phyloP scores from a whole-genome alignment of 257 asterid species.

The Linaria vulgaris region DNA sequence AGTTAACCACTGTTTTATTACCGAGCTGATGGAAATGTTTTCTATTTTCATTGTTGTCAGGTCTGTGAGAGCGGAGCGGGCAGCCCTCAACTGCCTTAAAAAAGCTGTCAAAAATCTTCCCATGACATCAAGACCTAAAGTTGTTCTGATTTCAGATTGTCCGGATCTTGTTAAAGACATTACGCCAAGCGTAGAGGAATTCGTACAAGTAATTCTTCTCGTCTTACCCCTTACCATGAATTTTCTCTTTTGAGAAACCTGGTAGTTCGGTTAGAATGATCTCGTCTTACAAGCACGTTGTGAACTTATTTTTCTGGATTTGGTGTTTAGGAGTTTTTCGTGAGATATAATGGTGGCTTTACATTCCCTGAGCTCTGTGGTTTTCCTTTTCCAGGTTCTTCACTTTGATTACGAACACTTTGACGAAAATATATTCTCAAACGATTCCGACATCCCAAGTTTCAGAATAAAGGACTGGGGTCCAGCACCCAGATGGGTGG shows the following conservation, averaged over 20 bases:
- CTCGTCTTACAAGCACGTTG: slow-evolving; percentile 9
- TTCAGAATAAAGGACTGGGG: slow-evolving; percentile 92
- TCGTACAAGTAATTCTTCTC: slow-evolving; percentile 62
- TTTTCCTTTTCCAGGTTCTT: slow-evolving; percentile 56
- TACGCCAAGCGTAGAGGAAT: slow-evolving; percentile 48
- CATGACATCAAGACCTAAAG: slow-evolving; percentile 53
- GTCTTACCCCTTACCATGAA: not conserved
- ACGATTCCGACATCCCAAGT: slow-evolving; percentile 32
- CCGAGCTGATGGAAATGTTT: slow-evolving; percentile 1
- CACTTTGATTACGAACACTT: slow-evolving; percentile 70
- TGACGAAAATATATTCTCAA: slow-evolving; percentile 50
- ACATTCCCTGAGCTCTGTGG: slow-evolving; percentile 13
- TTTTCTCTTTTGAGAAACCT: no score
- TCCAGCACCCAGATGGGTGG: slow-evolving; percentile 99
- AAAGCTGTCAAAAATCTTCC: slow-evolving; percentile 43
- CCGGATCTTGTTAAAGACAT: slow-evolving; percentile 70
- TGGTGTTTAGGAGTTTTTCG: not conserved
- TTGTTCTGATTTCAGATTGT: slow-evolving; percentile 79
- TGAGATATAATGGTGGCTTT: slow-evolving; percentile 12
- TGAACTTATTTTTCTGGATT: not conserved
- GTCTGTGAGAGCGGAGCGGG: slow-evolving; percentile 74
- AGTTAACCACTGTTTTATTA: not conserved
- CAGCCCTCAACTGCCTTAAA: slow-evolving; percentile 64
- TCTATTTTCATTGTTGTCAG: slow-evolving; percentile 37
- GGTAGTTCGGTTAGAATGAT: no score